Conservation (phyloP, 805 yeast genomes). For the Komagataella pseudopastoris region DNA sequence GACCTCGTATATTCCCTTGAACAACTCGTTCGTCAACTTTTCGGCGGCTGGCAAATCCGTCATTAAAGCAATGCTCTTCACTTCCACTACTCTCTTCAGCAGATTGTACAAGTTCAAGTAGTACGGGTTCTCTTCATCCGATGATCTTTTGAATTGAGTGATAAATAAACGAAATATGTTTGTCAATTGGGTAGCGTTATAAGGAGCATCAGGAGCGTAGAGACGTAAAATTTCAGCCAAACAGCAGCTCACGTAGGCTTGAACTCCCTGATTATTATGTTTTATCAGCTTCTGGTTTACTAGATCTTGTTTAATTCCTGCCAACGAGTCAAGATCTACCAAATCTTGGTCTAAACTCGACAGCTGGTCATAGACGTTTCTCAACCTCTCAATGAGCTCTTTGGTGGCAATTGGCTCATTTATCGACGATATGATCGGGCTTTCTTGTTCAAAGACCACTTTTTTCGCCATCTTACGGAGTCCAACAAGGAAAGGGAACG, state of each 20-base stretch:
- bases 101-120: conserved; percentile 51
- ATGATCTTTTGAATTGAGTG: conserved; percentile 42
- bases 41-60: conserved; percentile 62
- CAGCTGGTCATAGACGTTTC: conserved; percentile 49
- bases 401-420: conserved; percentile 45
- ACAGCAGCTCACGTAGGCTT: conserved; percentile 59
- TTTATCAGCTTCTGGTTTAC: conserved; percentile 42
- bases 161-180: conserved; percentile 57
- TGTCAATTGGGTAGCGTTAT: conserved; percentile 44
- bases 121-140: conserved; percentile 38
- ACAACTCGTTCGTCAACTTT: conserved; percentile 36
- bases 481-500: neutral
- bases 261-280: conserved; percentile 56
- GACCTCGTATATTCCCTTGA: conserved; percentile 48
- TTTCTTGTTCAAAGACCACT: conserved; percentile 7
- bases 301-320: conserved; percentile 34
- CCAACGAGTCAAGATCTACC: conserved; percentile 31
- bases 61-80: conserved; percentile 57
- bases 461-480: neutral
- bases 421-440: conserved; percentile 38
- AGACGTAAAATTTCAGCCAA: conserved; percentile 63
- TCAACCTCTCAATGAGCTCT: conserved; percentile 45
- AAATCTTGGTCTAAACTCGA: conserved; percentile 47
- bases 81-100: conserved; percentile 58
- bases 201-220: conserved; percentile 88